phyloP scores from a whole-genome alignment of 805 yeast genomes.

The Starmerella lactis-condensi region DNA sequence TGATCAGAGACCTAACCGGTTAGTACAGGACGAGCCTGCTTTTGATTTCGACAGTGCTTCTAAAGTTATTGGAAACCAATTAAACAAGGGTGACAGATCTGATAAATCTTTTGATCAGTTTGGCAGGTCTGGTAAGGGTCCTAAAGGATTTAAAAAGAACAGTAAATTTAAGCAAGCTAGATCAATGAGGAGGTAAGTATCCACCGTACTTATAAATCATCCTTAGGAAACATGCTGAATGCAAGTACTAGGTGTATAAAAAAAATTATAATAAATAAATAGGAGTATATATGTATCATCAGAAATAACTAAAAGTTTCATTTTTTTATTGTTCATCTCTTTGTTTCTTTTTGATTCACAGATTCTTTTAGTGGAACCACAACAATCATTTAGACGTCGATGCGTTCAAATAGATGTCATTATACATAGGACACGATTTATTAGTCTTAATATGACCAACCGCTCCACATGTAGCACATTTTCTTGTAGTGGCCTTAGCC shows the following conservation, averaged over 20 bases:
- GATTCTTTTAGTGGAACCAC: too few relatives aligned
- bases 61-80: constrained; percentile 13
- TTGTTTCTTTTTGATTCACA: too few relatives aligned
- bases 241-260: too few relatives aligned
- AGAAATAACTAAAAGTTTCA: too few relatives aligned
- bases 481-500: constrained; percentile 54
- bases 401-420: constrained; percentile 24
- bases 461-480: constrained; percentile 91
- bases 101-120: constrained; percentile 5
- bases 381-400: constrained; percentile 11
- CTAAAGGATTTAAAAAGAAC: constrained; percentile 8
- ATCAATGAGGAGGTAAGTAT: constrained; percentile 7
- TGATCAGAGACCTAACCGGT: constrained; percentile 1
- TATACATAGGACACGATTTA: constrained; percentile 77
- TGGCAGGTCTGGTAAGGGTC: constrained; percentile 1
- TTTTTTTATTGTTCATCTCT: too few relatives aligned
- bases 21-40: constrained; percentile 10
- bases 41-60: constrained; percentile 19
- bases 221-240: too few relatives aligned
- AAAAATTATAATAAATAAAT: too few relatives aligned
- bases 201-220: too few relatives aligned
- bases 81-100: not conserved
- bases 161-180: constrained; percentile 10
- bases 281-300: too few relatives aligned
- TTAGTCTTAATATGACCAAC: constrained; percentile 88